Evolutionary conservation across 441 rosid species (phyloP).

Genomic region (Pelargonium australe): DNA sequence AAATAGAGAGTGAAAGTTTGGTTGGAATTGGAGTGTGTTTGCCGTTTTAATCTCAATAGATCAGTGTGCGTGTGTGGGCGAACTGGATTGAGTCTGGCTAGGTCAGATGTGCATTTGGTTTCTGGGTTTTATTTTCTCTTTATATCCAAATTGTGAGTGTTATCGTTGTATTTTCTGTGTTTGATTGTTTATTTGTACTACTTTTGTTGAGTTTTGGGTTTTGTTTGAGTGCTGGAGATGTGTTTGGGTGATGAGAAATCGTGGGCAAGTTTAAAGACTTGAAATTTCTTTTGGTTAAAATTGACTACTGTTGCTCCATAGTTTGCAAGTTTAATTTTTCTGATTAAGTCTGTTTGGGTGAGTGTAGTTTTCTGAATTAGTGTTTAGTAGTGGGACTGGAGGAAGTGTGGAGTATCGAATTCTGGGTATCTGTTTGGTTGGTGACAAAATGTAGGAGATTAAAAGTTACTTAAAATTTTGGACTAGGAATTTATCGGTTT

Average conservation of each 20-base stretch:
- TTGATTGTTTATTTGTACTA: neutral
- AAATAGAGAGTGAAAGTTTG: neutral
- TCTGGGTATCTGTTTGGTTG: constrained; percentile 11
- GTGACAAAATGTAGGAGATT: constrained; percentile 11
- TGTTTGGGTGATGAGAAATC: neutral
- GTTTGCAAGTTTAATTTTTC: neutral
- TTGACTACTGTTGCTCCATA: neutral
- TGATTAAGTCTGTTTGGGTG: neutral
- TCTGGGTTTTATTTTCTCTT: neutral
- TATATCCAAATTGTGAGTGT: neutral
- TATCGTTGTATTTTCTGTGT: neutral
- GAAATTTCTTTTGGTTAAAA: neutral
- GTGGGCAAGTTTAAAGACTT: neutral
- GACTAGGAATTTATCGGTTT: neutral
- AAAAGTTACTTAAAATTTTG: constrained; percentile 4
- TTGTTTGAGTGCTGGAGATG: constrained; percentile 1
- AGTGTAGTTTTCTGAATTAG: neutral
- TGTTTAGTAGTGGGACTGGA: neutral
- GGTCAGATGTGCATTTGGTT: neutral
- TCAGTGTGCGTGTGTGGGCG: no score
- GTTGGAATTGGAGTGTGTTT: no score
- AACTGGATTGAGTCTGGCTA: no score
- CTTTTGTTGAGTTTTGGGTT: constrained; percentile 5
- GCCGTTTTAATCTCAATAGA: no score
- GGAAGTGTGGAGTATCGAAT: neutral